Evolutionary conservation across 2,329 filamentous ascomycete genomes (phyloP).

Genomic region (Pyricularia grisea): DNA sequence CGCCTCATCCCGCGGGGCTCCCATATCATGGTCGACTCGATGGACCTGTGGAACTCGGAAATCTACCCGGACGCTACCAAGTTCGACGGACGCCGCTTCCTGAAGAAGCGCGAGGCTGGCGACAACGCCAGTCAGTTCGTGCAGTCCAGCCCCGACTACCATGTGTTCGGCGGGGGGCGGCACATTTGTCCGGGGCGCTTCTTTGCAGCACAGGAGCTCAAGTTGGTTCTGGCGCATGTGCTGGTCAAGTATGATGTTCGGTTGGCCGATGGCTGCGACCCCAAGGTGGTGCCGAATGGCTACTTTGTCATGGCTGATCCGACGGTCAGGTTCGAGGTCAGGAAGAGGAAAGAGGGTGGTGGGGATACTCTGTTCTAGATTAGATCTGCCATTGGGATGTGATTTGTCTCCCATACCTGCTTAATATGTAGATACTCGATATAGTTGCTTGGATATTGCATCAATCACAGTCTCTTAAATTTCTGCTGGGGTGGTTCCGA

Average conservation of each 20-base stretch:
- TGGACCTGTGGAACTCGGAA: background rate
- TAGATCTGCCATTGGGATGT: no score
- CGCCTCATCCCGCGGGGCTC: background rate
- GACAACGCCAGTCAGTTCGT: background rate
- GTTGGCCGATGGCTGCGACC: background rate
- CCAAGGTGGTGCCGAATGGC: background rate
- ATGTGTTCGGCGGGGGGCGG: conserved; percentile 27
- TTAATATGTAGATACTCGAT: no score
- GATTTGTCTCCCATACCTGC: no score
- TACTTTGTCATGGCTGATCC: background rate
- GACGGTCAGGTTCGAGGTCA: background rate
- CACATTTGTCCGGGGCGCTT: conserved; percentile 30
- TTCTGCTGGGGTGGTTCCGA: no score
- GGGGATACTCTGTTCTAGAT: background rate
- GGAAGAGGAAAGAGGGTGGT: background rate
- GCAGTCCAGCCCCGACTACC: conserved; percentile 15
- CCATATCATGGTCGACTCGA: background rate
- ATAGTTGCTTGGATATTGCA: no score
- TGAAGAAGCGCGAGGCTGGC: background rate
- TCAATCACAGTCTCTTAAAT: no score
- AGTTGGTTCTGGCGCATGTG: conserved; percentile 16
- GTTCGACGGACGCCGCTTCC: background rate
- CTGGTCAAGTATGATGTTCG: conserved; percentile 6
- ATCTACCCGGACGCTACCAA: background rate
- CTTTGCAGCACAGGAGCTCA: conserved; percentile 26